Base-by-base conservation (phyloP, 1,284 basidiomycete species). In the Mycosarcoma mackinlayi region DNA sequence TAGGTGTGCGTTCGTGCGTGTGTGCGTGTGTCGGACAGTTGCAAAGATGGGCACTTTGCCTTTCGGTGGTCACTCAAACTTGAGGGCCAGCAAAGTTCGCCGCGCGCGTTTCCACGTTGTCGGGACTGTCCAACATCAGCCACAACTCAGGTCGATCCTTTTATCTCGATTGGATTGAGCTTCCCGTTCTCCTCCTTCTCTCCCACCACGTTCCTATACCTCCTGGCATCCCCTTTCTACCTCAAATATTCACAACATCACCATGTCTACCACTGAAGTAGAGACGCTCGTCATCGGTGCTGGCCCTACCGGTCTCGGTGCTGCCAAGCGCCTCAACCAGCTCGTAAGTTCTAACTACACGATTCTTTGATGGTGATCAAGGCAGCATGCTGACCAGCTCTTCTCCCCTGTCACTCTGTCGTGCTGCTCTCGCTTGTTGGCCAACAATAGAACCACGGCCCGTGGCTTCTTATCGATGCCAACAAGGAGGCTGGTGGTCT, bases 271-370 rank as follows among this genome's bases (percentile, higher is more conserved):
- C 35, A 63, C 60, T 41, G 52, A 75, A 69, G 78, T 82, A 44
- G 79, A 82, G 66, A 76, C 76, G 24, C 77, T 82, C 48, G 80
- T 82, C 41, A 81, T 82, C 55, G 80, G 80, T 50, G 80, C 80
- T 19, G 78, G 78, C 46, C 82, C 73, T 75, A 86, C 85, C 53
- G 86, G 86, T 66, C 82, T 86, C 18, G 86, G 86, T 51, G 86
- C 86, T 40, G 85, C 86, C 30, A 86, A 85, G 70, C 85, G 86
- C 52, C 83, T 86, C 23, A 62, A 86, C 64, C 85, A 86, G 75
- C 84, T 85, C 40, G 83, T 83, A 33, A 61, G 79, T 66, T 25
- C 23, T n/a, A n/a, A n/a, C n/a, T n/a, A n/a, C 23, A 27, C n/a
- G 1, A 19, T 14, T 21, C 24, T n/a, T 11, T 24, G 19, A 34